Base-by-base conservation (phyloP, 2,329 filamentous ascomycete genomes). In the Xylariaceae sp. region DNA sequence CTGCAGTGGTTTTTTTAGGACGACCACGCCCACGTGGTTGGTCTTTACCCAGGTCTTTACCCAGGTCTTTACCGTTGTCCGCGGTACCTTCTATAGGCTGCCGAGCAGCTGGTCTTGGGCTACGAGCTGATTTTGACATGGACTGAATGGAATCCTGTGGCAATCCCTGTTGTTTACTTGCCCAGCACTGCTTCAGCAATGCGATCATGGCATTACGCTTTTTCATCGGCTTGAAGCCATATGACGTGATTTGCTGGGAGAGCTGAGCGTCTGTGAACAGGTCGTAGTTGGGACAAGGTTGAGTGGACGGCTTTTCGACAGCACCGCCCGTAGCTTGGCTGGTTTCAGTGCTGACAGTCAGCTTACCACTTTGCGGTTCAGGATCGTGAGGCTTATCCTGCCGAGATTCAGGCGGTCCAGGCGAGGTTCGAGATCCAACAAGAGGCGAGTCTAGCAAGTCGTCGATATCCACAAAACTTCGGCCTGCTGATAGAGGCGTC, bases 201-300 rank as follows among this genome's bases (percentile, higher is more conserved):
- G 76, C 67, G 44, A 89, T 79, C 81, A 86, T 87, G 7, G 77
- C 76, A 34, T 73, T 69, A 13, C 85, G 72, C 39, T 68, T 76
- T 55, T 81, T 85, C 19, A 88, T 66, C 1, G 80, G 67, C 55
- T 88, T 89, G 61, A 89, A 88, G 0, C 82, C 83, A 52, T 79
- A 88, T 0, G 69, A 67, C 4, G 71, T 64, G 31, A 89, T 64
- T 52, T 83, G 72, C 40, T 70, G 75, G 3, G 76, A 65, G 12
- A 89, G 64, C 41, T 84, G 75, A 7, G 69, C 62, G 44, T 83
- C 80, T 3, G 80, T 80, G 42, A 76, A 80, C 0, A 73, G 61
- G 28, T 74, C 69, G 44, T 74, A 88, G 9, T 75, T 71, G 2
- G 83, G 83, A 33, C 57, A 61, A 12, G 38, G 34, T n/a, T 36